These are phyloP conservation scores for Cynara cardunculus DNA, from an alignment of 129 eudicot genomes.

Conservation along the genomic window DNA sequence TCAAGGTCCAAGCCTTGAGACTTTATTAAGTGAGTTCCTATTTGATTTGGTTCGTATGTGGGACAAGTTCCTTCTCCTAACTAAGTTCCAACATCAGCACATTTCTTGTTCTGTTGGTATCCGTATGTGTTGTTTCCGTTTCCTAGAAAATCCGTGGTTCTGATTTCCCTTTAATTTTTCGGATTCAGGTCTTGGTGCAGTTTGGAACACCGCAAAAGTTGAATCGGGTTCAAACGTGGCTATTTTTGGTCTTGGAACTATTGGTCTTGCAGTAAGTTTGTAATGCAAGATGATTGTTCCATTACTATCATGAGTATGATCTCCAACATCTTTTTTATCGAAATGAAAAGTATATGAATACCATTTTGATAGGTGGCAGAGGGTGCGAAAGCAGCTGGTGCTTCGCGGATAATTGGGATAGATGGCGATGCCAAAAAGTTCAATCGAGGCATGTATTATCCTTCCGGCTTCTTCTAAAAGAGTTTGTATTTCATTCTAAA, in stretches of 20 bases:
- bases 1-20: too few relatives aligned
- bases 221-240: constrained; percentile 95
- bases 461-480: not conserved
- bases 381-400: constrained; percentile 99
- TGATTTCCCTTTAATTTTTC: not conserved
- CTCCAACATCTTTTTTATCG: not conserved
- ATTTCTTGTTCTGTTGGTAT: not conserved
- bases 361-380: constrained; percentile 75
- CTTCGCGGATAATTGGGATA: constrained; percentile 82
- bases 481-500: not conserved
- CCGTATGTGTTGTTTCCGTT: not conserved
- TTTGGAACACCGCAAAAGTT: constrained; percentile 96
- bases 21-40: too few relatives aligned
- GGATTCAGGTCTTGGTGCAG: constrained; percentile 85
- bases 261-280: constrained; percentile 88
- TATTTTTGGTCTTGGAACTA: constrained; percentile 90
- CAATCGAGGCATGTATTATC: constrained; percentile 49
- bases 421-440: constrained; percentile 87
- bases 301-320: not conserved
- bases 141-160: not conserved
- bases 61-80: too few relatives aligned
- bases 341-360: not conserved
- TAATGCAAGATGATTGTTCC: not conserved
- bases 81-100: too few relatives aligned
- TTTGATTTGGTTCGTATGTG: too few relatives aligned